Percentiles rank a stretch among this genome's conserved stretches.
These are phyloP conservation scores for Mollisia scopiformis DNA, from an alignment of 2,329 filamentous ascomycete species.

Conservation along the genomic window DNA sequence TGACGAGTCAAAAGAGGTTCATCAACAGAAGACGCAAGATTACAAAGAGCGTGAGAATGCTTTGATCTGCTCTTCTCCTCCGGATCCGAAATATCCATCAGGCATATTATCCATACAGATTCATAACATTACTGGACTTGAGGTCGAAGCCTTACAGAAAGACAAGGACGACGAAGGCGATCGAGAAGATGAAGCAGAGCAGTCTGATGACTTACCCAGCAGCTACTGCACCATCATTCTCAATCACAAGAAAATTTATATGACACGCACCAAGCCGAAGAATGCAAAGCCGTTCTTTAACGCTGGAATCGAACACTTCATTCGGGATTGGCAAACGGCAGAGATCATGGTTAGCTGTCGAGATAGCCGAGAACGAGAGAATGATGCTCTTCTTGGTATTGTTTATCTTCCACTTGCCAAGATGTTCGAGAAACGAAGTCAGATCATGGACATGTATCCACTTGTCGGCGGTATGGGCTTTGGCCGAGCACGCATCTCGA, in stretches of 20 bases:
- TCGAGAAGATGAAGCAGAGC: constrained; percentile 62
- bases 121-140: constrained; percentile 34
- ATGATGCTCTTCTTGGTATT: constrained; percentile 70
- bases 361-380: constrained; percentile 69
- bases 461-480: constrained; percentile 74
- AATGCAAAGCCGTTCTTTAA: constrained; percentile 81
- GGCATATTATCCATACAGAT: constrained; percentile 56
- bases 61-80: constrained; percentile 70
- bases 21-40: constrained; percentile 71
- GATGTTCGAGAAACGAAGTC: constrained; percentile 63
- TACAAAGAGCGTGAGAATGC: constrained; percentile 62
- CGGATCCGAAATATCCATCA: constrained; percentile 61
- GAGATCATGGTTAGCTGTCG: constrained; percentile 71
- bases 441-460: constrained; percentile 68
- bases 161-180: constrained; percentile 34
- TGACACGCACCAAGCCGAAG: constrained; percentile 76
- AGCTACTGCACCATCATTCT: constrained; percentile 74
- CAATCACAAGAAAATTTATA: constrained; percentile 72
- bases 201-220: constrained; percentile 66
- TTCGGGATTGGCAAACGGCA: constrained; percentile 67
- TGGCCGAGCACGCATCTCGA: constrained; percentile 68
- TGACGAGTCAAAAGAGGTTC: constrained; percentile 59
- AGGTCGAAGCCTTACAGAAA: constrained; percentile 27
- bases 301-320: constrained; percentile 72
- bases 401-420: constrained; percentile 68